These are phyloP conservation scores for Meyerozyma smithsonii DNA, from an alignment of 1,139 yeast genomes.

Conservation along the genomic window DNA sequence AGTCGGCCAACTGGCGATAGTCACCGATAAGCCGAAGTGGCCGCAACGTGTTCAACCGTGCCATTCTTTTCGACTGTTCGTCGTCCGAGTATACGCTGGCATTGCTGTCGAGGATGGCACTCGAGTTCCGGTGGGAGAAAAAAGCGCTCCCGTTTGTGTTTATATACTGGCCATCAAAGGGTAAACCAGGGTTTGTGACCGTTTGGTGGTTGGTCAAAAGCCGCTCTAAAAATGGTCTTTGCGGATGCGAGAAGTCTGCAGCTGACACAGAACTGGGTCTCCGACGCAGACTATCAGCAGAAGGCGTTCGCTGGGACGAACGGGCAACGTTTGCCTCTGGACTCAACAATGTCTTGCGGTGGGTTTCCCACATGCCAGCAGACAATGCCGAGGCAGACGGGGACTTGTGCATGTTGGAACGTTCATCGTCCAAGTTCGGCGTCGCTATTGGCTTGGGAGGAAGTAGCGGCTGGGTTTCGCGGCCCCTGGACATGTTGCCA, in stretches of 20 bases:
- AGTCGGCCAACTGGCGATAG: slow-evolving; percentile 41
- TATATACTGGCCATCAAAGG: slow-evolving; percentile 10
- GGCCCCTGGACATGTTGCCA: neutral
- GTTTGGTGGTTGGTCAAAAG: slow-evolving; percentile 27
- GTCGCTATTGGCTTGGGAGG: slow-evolving; percentile 1
- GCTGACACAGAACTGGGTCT: slow-evolving; percentile 7
- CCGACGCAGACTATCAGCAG: neutral
- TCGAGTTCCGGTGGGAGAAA: slow-evolving; percentile 8
- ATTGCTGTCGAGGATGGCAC: slow-evolving; percentile 11
- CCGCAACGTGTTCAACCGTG: slow-evolving; percentile 39
- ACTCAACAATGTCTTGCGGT: neutral
- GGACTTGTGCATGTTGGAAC: neutral
- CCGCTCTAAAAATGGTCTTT: slow-evolving; percentile 23
- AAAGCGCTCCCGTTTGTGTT: slow-evolving; percentile 1
- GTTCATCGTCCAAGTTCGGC: neutral
- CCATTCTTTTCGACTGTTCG: slow-evolving; percentile 21
- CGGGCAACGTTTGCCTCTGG: neutral
- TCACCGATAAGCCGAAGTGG: slow-evolving; percentile 57
- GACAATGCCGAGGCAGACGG: neutral
- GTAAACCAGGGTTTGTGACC: slow-evolving; percentile 27
- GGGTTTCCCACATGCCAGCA: neutral
- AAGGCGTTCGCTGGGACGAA: neutral
- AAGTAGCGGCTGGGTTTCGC: neutral
- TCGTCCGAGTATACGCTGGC: slow-evolving; percentile 17
- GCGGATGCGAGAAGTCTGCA: slow-evolving; percentile 6